Evolutionary conservation across 345 rosid genomes (phyloP).

Genomic region (Lepidium africanum): DNA sequence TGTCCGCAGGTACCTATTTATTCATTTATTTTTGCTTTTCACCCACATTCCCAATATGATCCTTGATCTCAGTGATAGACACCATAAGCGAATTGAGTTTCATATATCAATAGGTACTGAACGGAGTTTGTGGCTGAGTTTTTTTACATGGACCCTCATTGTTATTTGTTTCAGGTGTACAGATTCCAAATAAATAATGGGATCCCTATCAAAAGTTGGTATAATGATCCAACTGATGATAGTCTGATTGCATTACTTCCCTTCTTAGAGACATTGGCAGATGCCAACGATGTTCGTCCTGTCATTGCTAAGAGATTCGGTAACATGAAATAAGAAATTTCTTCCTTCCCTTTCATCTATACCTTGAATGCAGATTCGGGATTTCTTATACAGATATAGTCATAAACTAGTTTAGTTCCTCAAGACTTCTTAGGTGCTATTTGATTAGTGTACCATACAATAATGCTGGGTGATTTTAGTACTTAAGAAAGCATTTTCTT

Average conservation of each 20-base stretch:
- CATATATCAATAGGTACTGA: too few species aligned
- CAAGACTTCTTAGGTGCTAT: background rate
- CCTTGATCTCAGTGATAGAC: background rate
- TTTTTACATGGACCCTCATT: background rate
- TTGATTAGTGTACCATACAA: background rate
- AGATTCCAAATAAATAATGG: constrained; percentile 77
- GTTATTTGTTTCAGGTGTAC: constrained; percentile 49
- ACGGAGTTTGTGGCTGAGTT: background rate
- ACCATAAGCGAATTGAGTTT: background rate
- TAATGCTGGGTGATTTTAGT: background rate
- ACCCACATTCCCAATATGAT: background rate
- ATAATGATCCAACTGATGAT: constrained; percentile 65
- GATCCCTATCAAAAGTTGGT: constrained; percentile 88
- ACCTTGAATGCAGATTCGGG: background rate
- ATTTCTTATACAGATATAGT: background rate
- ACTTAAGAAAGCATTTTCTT: background rate
- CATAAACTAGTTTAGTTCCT: background rate
- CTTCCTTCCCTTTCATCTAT: background rate
- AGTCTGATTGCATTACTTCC: constrained; percentile 59
- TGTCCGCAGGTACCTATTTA: constrained; percentile 56
- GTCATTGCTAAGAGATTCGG: constrained; percentile 65
- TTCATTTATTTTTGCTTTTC: background rate
- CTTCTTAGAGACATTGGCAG: constrained; percentile 75
- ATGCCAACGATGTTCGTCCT: constrained; percentile 77
- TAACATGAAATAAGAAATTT: constrained; percentile 37